These are phyloP conservation scores for Blastomyces emzantsi DNA, from an alignment of 2,329 filamentous ascomycete genomes.

Conservation along the genomic window DNA sequence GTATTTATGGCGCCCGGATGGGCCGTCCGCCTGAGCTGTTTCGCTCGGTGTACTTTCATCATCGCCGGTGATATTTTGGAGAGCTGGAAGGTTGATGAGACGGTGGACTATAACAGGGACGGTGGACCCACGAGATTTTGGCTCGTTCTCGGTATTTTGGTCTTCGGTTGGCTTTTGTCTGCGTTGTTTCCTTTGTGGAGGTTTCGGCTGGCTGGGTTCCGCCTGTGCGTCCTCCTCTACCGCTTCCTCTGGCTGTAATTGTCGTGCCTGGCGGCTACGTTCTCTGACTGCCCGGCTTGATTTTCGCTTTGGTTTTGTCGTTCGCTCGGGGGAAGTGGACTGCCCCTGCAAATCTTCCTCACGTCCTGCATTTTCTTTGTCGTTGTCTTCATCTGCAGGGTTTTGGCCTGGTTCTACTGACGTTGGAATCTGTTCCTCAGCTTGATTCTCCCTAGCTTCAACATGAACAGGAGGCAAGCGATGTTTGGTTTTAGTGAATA, in stretches of 20 bases:
- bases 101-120: constrained; percentile 37
- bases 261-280: background rate
- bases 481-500: background rate
- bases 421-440: constrained; percentile 3
- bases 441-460: constrained; percentile 1
- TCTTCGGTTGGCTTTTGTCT: constrained; percentile 7
- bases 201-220: constrained; percentile 12
- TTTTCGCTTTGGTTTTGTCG: constrained; percentile 1
- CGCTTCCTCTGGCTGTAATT: constrained; percentile 10
- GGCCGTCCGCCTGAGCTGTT: constrained; percentile 25
- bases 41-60: constrained; percentile 20
- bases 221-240: constrained; percentile 15
- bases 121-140: constrained; percentile 25
- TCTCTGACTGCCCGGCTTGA: background rate
- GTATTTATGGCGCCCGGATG: constrained; percentile 26
- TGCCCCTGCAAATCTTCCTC: background rate
- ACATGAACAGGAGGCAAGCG: background rate
- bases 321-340: background rate
- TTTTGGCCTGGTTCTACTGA: constrained; percentile 10
- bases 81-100: constrained; percentile 28
- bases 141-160: background rate
- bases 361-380: constrained; percentile 16
- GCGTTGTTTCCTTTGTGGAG: constrained; percentile 4
- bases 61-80: constrained; percentile 21
- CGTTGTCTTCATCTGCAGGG: constrained; percentile 12